Evolutionary conservation across 228 moss, liverwort and hornwort genomes (phyloP), one percentile per base, ranked within the genome.

Genomic region (Sphagnum magellanicum): DNA sequence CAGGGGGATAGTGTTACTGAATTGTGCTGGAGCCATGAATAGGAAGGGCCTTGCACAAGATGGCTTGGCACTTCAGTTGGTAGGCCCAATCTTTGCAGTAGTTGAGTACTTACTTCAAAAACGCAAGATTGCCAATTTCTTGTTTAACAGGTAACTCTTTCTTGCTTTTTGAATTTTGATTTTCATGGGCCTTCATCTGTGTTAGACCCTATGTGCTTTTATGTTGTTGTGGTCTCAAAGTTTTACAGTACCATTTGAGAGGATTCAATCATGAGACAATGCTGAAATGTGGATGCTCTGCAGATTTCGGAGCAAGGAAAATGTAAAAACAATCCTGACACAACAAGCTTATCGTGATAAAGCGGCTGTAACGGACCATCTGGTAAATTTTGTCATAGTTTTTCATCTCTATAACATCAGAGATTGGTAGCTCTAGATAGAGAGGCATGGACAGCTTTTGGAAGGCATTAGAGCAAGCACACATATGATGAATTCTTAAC

Each of bases 21-120:
- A 98, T 74, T 98, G 94, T 78, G 94, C 98, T 48, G 98, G 98
- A 65, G 98, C 94, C 11, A 98, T 98, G 98, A 98, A 98, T 67
- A 87, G 98, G 71, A 98, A 94, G 70, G 94, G 98, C 61, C 90
- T 98, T 67, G 84, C 90, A 55, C 90, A 92, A 79, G 98, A 98
- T 79, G 98, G 89, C 63, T 81, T 87, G 71, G 81, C 92, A 51
- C 89, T 98, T 75, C 90, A 85, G 16, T 81, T 90, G 70, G 83
- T 98, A 59, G 81, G 90, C 60, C 98, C 98, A 69, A 76, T 98
- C 61, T 98, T 98, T 79, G 53, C 90, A 10, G 85, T 83, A 62
- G 94, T 98, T 32, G 98, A 98, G 68, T 94, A 87, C 71, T 80
- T 98, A 61, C 81, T 98, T 50, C 81, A 90, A 74, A 86, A 73